Base-by-base conservation (phyloP, 2,329 filamentous ascomycete species). In the Achaetomium macrosporum region DNA sequence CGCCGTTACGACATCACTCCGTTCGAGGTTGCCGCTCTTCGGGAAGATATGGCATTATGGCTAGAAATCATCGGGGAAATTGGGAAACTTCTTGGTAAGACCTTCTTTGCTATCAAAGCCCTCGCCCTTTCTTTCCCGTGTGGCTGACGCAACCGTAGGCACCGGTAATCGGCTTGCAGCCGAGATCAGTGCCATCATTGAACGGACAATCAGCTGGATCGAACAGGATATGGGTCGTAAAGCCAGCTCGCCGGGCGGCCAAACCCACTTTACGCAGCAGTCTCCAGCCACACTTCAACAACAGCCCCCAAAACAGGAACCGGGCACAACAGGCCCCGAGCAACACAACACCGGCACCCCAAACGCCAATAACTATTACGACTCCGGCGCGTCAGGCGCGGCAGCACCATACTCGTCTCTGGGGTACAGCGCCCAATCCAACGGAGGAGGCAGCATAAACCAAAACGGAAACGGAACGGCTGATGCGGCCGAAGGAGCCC, bases 31-130 rank as follows among this genome's bases (percentile, higher is more conserved):
- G 72, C 75, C 15, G 69, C 68, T n/a, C 70, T 92, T 46, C 78
- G 77, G 56, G 69, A 73, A 9, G 85, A 90, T 49, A 90, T 90
- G 84, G 75, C 79, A 31, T 69, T 74, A 19, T 91, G 87, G 83
- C 71, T 88, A 44, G 74, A 76, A 33, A 78, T 91, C 40, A 76
- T 92, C 58, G 77, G 77, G 29, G 84, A 88, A 53, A 82, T 84
- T 44, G 81, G 84, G 17, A 71, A 73, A 37, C 70, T 88, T n/a
- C 69, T 89, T 40, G 85, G 86, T 87, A 73, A 67, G 77, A 73
- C 50, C 15, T 37, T 25, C 1, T 1, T 17, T 20, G 9, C 8
- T 6, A 9, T 36, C 9, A 2, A 7, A 2, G n/a, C 12, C 11
- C 51, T 42, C 36, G 13, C 52, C 1, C 20, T n/a, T 6, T 20